Evolutionary conservation across 805 yeast genomes (phyloP), one percentile per base, ranked within the genome.

Genomic region (Candida verbasci): DNA sequence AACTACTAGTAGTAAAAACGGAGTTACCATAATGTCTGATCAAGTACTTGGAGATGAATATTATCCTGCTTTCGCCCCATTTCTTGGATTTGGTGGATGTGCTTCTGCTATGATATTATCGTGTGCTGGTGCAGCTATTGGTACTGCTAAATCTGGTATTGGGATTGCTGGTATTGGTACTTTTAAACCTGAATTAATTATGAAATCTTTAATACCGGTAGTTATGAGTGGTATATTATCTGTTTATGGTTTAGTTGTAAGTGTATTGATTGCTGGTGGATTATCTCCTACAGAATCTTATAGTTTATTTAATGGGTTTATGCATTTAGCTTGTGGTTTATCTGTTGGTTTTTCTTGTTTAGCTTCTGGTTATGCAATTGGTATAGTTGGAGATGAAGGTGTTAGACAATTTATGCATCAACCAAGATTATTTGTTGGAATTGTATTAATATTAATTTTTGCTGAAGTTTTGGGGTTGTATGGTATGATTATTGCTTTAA

Each of bases 111-210:
- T 87, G 86, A 76, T 86, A 17, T 69, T 91, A 41, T 82, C 94
- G 40, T 86, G 96, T 55, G 82, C 91, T n/a, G 99, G 99, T 44
- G 97, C 99, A 4, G 97, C 97, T 43, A 82, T 88, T 48, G 99
- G 98, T 40, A 91, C 97, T 3, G 97, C 97, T 44, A 93, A 93
- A 64, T 85, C 96, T 30, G 99, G 99, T 41, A 82, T 93, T 45
- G 99, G 99, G 74, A 93, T 93, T 52, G 70, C 97, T 22, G 99
- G 97, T 72, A 88, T 93, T 47, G 97, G 97, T 71, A 84, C 96
- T 31, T 93, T 91, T 68, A 85, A 86, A 58, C 99, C 99, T 9
- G 98, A 93, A 55, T 71, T 93, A 53, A 88, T 93, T 53, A 93
- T 93, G 97, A 86, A 83, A 62, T 83, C 93, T 6, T 71, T 93